Conservation (phyloP, 1,139 yeast genomes). For the Saccharomycopsis hybrid region DNA sequence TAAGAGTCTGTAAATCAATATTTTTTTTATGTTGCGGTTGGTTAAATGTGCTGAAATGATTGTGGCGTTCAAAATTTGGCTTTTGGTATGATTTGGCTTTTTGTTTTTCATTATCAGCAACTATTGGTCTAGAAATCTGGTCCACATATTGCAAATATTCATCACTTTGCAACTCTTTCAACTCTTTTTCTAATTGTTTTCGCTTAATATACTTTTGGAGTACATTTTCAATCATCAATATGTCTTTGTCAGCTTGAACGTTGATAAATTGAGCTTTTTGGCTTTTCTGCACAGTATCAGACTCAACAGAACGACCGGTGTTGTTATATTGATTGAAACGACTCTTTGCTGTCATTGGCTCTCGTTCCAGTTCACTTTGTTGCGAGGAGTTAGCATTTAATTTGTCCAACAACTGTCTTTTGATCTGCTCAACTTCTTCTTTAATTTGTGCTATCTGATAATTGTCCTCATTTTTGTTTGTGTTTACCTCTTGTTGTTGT, state of each 20-base stretch:
- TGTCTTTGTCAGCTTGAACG: background rate
- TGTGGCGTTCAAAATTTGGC: background rate
- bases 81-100: background rate
- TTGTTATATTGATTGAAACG: no score
- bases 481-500: no score
- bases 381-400: no score
- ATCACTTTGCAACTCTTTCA: conserved; percentile 9
- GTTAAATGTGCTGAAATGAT: background rate
- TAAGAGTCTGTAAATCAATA: conserved; percentile 12
- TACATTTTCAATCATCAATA: conserved; percentile 5
- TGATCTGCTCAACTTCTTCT: no score
- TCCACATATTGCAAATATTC: conserved; percentile 12
- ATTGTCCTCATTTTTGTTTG: no score
- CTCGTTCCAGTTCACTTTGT: no score
- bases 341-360: no score
- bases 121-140: conserved; percentile 2
- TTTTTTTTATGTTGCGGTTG: background rate
- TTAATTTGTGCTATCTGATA: no score
- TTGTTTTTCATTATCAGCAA: background rate
- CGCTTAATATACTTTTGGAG: conserved; percentile 11
- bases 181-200: conserved; percentile 14
- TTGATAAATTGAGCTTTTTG: background rate
- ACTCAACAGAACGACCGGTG: no score
- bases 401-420: no score
- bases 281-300: background rate